Conservation (phyloP, 202 grass and related monocot genomes). For the Musa balbisiana region DNA sequence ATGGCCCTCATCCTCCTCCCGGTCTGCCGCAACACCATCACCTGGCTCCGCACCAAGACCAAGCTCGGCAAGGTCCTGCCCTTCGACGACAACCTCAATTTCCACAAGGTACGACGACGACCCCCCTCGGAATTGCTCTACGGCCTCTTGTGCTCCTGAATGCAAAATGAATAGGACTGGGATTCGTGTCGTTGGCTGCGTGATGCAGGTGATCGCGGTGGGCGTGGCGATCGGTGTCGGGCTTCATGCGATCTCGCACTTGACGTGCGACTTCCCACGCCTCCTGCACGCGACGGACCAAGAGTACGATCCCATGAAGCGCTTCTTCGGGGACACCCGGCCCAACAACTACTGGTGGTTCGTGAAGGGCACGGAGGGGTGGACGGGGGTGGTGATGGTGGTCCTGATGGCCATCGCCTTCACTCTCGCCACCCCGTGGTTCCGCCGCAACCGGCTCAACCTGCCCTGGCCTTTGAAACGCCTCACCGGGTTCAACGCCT, state of each 20-base stretch:
- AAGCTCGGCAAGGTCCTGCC: conserved; percentile 29
- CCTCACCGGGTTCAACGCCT: conserved; percentile 84
- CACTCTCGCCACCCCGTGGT: conserved; percentile 62
- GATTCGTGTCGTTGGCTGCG: not conserved
- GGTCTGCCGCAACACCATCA: conserved; percentile 84
- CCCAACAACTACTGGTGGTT: conserved; percentile 90
- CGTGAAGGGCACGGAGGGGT: conserved; percentile 75
- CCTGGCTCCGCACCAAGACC: conserved; percentile 64
- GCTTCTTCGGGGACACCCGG: conserved; percentile 39
- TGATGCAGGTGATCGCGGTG: conserved; percentile 43
- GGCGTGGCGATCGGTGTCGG: conserved; percentile 46
- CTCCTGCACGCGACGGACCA: conserved; percentile 43
- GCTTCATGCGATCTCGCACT: conserved; percentile 51
- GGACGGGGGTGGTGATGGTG: conserved; percentile 67
- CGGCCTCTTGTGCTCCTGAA: no score
- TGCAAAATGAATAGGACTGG: no score
- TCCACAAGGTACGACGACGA: conserved; percentile 54
- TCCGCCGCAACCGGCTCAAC: conserved; percentile 35
- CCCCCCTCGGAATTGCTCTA: not conserved
- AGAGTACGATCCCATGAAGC: conserved; percentile 48
- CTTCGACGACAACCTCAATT: conserved; percentile 90
- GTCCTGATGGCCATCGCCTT: conserved; percentile 70
- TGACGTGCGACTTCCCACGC: conserved; percentile 84
- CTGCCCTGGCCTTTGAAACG: conserved; percentile 32
- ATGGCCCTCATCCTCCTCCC: conserved; percentile 93